These are phyloP conservation scores for Ceratobasidium sp. DNA, from an alignment of 1,284 basidiomycete species.

Conservation along the genomic window DNA sequence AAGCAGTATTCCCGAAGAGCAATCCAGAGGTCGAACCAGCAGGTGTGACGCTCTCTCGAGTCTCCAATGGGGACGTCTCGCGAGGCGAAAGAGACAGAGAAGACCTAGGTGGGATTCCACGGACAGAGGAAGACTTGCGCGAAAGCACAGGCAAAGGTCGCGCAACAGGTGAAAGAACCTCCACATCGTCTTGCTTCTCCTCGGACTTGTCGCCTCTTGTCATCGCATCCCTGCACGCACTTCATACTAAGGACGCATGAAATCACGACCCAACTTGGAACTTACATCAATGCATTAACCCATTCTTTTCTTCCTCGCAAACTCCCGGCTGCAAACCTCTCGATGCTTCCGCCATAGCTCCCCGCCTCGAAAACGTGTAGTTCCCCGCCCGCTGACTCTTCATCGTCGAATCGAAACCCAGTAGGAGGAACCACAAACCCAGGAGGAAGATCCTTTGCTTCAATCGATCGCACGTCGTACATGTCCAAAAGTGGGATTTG, in stretches of 20 bases:
- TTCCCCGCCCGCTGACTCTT: neutral
- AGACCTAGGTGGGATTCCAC: too few species aligned
- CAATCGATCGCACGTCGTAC: slow-evolving; percentile 14
- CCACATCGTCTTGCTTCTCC: neutral
- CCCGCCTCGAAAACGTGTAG: slow-evolving; percentile 26
- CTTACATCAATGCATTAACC: slow-evolving; percentile 28
- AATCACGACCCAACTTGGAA: neutral
- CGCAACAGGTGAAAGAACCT: too few species aligned
- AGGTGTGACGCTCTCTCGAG: neutral
- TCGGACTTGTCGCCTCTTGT: neutral
- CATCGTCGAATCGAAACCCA: neutral
- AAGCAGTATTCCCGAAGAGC: neutral
- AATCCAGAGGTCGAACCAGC: neutral
- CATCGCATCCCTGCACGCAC: slow-evolving; percentile 4
- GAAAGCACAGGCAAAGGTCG: neutral
- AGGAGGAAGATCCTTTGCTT: slow-evolving; percentile 12
- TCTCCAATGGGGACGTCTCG: too few species aligned
- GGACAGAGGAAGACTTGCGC: neutral
- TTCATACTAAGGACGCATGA: neutral
- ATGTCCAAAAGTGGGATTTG: slow-evolving; percentile 21
- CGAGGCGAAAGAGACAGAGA: neutral
- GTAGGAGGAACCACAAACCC: neutral
- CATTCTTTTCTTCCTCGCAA: neutral
- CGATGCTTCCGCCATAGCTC: slow-evolving; percentile 18
- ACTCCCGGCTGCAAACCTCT: slow-evolving; percentile 23